Conservation (phyloP, 225 moss, liverwort and hornwort species). For the Pseudoscleropodium purum region DNA sequence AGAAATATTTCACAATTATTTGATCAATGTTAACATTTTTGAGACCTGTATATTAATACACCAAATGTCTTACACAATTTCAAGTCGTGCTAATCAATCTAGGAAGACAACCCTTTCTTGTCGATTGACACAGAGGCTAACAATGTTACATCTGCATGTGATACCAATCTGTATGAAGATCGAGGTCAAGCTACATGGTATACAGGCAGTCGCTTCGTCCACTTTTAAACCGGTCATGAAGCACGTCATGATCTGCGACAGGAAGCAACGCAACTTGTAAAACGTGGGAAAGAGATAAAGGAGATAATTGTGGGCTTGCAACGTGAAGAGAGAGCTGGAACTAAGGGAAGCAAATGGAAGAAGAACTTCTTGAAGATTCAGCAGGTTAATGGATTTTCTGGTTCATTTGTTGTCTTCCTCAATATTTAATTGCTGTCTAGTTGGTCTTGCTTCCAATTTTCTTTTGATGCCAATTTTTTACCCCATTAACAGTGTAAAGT, state of each 20-base stretch:
- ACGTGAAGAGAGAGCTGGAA: conserved; percentile 76
- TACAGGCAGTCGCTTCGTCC: not conserved
- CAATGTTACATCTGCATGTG: not conserved
- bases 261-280: conserved; percentile 87
- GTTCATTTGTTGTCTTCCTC: not conserved
- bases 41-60: not conserved
- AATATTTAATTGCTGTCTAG: not conserved
- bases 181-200: not conserved
- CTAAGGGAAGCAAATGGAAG: conserved; percentile 93
- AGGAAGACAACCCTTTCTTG: not conserved
- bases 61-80: not conserved
- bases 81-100: no score
- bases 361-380: conserved; percentile 86
- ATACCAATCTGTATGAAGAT: not conserved
- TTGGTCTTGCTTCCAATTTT: not conserved
- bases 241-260: not conserved
- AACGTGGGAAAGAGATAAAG: conserved; percentile 85
- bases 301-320: conserved; percentile 78
- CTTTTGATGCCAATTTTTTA: no score
- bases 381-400: conserved; percentile 26
- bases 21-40: not conserved
- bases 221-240: not conserved
- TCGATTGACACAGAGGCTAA: not conserved
- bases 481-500: not conserved
- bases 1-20: not conserved